Evolutionary conservation across 805 yeast genomes (phyloP).

Genomic region (Barnettozyma californica): DNA sequence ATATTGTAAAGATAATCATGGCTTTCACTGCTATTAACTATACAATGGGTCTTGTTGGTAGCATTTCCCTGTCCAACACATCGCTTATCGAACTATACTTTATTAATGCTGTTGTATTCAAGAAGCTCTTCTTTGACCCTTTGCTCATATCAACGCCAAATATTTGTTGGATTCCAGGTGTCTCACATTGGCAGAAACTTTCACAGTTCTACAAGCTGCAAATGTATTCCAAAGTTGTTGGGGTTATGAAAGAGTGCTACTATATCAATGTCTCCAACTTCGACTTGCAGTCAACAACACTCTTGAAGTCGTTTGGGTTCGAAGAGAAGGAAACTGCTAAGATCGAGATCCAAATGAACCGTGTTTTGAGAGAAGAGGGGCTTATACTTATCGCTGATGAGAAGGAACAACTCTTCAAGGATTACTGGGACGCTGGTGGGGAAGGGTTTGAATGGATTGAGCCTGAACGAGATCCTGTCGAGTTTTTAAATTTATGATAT

Average conservation of each 20-base stretch:
- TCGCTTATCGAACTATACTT: conserved; percentile 4
- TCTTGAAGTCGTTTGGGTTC: not conserved
- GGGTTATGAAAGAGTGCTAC: conserved; percentile 5
- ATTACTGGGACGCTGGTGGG: conserved; percentile 9
- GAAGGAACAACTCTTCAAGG: conserved; percentile 6
- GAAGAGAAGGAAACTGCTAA: not conserved
- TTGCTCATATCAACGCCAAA: not conserved
- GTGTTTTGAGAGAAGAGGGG: conserved; percentile 4
- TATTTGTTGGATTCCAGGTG: conserved; percentile 1
- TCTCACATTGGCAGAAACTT: conserved; percentile 4
- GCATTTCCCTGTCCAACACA: not conserved
- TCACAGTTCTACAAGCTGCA: not conserved
- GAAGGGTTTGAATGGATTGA: conserved; percentile 14
- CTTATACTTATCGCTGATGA: not conserved
- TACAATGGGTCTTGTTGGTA: not conserved
- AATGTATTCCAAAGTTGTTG: conserved; percentile 5
- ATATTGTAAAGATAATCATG: not conserved
- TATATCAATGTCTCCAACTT: conserved; percentile 8
- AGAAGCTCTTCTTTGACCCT: conserved; percentile 2
- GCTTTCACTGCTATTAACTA: not conserved
- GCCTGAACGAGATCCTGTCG: conserved; percentile 12
- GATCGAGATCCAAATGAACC: not conserved
- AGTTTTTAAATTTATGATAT: conserved; percentile 3
- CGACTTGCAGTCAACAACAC: not conserved
- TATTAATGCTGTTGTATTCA: not conserved